Evolutionary conservation across 1,139 yeast species (phyloP), one percentile per base, ranked within the genome.

Genomic region (Taphrina confusa): DNA sequence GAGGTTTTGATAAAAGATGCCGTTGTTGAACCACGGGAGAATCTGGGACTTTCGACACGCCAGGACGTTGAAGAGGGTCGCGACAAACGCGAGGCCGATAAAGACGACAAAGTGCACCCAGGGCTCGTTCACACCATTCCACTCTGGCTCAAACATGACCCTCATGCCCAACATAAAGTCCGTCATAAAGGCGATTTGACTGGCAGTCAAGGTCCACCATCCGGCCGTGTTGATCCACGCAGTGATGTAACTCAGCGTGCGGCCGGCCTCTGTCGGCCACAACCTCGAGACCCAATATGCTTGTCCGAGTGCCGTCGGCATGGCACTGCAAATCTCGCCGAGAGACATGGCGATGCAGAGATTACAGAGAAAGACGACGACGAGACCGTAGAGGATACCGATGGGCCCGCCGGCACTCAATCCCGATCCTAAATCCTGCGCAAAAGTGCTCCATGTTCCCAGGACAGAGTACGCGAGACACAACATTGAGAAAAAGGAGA

Each of bases 351-450:
- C 78, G 66, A n/a, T 87, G 61, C 78, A 73, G 54, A 83, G 71
- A 61, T 85, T 80, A 65, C 84, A 83, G 56, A 77, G 64, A 14
- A 81, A 80, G 47, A 84, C 80, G 58, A 78, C 74, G 62, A 84
- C 76, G 87, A 89, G 85, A 58, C 89, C 87, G 87, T 89, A 85
- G 22, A 83, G 80, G 25, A 82, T 76, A 3, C 85, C 67, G 9
- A 71, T 70, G 9, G 77, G 75, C 27, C 76, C 57, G n/a, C 57
- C 57, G 12, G 57, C 46, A 27, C 42, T 31, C 34, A 51, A n/a
- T 11, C 57, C 57, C 4, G 57, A 51, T 14, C 57, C 57, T 6
- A 51, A 28, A 18, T 40, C 57, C 39, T 51, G 57, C 9, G 57
- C 57, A 12, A 51, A 51, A 6, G 57, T 51, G 23, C 47, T 51